A percentile compares a stretch with the other conserved stretches of the same genome.
These are phyloP conservation scores for Blastomyces emzantsi DNA, from an alignment of 2,329 filamentous ascomycete species.

Conservation along the genomic window DNA sequence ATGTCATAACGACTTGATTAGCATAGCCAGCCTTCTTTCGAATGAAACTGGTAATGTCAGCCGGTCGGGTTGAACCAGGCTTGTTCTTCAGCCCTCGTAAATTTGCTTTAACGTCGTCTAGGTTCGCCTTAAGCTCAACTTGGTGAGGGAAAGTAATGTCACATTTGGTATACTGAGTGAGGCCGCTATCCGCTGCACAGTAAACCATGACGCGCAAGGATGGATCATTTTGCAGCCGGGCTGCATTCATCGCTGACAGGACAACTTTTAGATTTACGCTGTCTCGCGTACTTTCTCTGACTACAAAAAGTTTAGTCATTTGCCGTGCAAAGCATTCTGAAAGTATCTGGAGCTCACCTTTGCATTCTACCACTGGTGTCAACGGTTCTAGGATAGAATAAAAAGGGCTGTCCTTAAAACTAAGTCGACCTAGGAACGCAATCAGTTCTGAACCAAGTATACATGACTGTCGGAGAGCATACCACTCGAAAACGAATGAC, in stretches of 20 bases:
- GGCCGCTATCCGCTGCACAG: constrained; percentile 57
- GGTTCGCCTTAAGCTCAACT: constrained; percentile 85
- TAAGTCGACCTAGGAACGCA: constrained; percentile 33
- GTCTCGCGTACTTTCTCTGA: constrained; percentile 51
- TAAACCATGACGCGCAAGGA: constrained; percentile 70
- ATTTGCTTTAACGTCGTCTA: constrained; percentile 83
- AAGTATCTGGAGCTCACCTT: constrained; percentile 48
- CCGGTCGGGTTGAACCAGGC: constrained; percentile 85
- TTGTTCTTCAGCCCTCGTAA: constrained; percentile 92
- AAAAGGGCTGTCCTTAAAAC: constrained; percentile 75
- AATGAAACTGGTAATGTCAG: constrained; percentile 74
- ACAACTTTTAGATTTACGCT: constrained; percentile 51
- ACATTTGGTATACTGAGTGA: constrained; percentile 47
- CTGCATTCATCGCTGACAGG: constrained; percentile 46
- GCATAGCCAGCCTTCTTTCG: constrained; percentile 57
- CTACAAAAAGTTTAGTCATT: constrained; percentile 32
- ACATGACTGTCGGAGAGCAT: constrained; percentile 11
- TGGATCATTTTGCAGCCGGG: constrained; percentile 52
- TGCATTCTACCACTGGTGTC: constrained; percentile 57
- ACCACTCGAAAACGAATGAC: constrained; percentile 25
- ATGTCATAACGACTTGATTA: constrained; percentile 78
- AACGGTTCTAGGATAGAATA: constrained; percentile 62
- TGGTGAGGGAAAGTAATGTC: constrained; percentile 88
- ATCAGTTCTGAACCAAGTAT: not conserved
- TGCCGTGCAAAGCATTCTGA: constrained; percentile 17